Conservation (phyloP, 139 green algal genomes). For the Trebouxia sp. region DNA sequence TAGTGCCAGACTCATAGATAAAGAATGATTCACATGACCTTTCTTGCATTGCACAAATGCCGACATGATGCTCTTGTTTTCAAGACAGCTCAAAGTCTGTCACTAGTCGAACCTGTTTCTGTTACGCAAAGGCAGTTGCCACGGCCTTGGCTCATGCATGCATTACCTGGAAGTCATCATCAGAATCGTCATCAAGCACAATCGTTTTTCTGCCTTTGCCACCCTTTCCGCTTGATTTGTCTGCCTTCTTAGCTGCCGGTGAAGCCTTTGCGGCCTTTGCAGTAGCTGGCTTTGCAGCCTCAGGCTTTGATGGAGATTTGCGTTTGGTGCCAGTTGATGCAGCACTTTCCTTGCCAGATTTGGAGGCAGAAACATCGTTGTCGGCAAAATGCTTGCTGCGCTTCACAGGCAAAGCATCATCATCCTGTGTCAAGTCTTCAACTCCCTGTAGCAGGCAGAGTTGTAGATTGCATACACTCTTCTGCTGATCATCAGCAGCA, state of each 20-base stretch:
- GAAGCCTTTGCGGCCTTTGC: background rate
- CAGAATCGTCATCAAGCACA: constrained; percentile 3
- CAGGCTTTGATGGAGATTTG: constrained; percentile 16
- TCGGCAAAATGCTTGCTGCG: constrained; percentile 16
- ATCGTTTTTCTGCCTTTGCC: background rate
- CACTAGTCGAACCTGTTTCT: too few relatives aligned
- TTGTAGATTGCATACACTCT: too few relatives aligned
- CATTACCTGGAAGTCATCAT: constrained; percentile 32
- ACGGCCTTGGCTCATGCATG: too few relatives aligned
- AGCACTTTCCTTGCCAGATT: background rate
- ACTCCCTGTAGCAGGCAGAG: background rate
- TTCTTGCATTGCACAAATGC: too few relatives aligned
- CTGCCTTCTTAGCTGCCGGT: background rate
- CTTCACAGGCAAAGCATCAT: constrained; percentile 3
- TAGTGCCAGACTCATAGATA: too few relatives aligned
- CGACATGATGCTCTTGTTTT: too few relatives aligned
- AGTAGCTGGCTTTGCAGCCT: background rate
- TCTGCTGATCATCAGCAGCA: too few relatives aligned
- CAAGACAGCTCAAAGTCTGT: too few relatives aligned
- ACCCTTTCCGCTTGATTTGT: background rate
- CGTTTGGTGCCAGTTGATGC: constrained; percentile 15
- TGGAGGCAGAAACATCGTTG: background rate
- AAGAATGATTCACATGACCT: too few relatives aligned
- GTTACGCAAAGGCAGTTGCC: too few relatives aligned
- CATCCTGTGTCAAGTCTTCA: constrained; percentile 12